phyloP scores from a whole-genome alignment of 78 protist genomes.

The Cavenderia fasciculata region DNA sequence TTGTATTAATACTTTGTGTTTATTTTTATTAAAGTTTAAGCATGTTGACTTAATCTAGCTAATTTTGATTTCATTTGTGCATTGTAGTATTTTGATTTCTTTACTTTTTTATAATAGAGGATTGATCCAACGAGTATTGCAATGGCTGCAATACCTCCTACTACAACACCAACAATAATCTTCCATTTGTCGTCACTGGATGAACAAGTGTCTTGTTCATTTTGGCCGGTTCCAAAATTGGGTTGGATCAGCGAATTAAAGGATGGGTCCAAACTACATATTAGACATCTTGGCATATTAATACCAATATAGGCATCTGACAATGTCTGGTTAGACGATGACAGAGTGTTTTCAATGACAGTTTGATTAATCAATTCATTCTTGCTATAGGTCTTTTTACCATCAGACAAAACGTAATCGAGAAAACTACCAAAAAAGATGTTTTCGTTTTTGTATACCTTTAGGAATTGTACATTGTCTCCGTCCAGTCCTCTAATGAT shows the following conservation, averaged over 20 bases:
- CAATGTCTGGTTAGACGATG: no score
- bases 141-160: neutral
- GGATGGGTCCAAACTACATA: slow-evolving; percentile 15
- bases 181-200: no score
- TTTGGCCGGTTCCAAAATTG: neutral
- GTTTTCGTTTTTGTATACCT: neutral
- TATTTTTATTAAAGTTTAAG: no score
- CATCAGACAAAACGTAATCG: slow-evolving; percentile 28
- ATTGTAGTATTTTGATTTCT: no score
- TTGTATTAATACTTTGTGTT: no score
- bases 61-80: no score
- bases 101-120: no score
- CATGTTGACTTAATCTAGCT: no score
- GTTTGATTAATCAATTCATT: neutral
- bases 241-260: slow-evolving; percentile 9
- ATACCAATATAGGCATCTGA: neutral
- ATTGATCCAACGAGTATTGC: no score
- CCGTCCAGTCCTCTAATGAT: no score
- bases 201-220: neutral
- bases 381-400: slow-evolving; percentile 5
- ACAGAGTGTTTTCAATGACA: no score
- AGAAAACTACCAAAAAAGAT: slow-evolving; percentile 5
- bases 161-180: neutral
- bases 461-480: no score
- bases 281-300: slow-evolving; percentile 4